Evolutionary conservation across 495 filamentous ascomycete genomes (phyloP), one percentile per base, ranked within the genome.

Genomic region (Daldinia grandis): DNA sequence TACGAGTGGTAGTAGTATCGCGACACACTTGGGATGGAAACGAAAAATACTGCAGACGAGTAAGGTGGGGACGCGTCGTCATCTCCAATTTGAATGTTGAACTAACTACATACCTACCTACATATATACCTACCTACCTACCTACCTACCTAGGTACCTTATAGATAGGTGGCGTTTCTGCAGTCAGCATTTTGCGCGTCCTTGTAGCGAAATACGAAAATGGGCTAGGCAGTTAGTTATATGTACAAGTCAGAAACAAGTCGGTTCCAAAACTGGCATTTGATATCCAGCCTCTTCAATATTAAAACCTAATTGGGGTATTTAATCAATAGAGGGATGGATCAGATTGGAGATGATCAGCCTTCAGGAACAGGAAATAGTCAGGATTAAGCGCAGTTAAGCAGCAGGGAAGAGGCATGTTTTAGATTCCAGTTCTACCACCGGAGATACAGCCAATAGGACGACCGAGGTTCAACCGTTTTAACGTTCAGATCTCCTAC

Each of bases 291-390:
- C 42, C 40, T 28, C 3, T 47, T 33, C 25, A 40, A 65, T 49
- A 37, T 37, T 37, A 15, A 15, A 24, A 30, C 54, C 47, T 5
- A 58, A 64, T 49, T 27, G 12, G 14, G 14, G 25, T 14, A n/a
- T 50, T 59, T 12, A 3, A 30, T 60, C 59, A 60, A 60, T 47
- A 38, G 31, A 61, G 25, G 51, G 53, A 66, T 56, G 44, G 63
- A 66, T 66, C 47, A 49, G 63, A 63, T 67, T 56, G 58, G 64
- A 42, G 69, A 33, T 40, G 69, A 72, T 68, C 64, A 57, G 31
- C 69, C 37, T 35, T 49, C 30, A 72, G 69, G 69, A 72, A 68
- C 64, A 64, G 64, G 69, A 64, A 53, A 53, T n/a, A 17, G 9
- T 24, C 44, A 37, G 37, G 17, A 44, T 24, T 21, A 21, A 47